phyloP scores from a whole-genome alignment of 495 filamentous ascomycete genomes.

The Chaetomium tenue region DNA sequence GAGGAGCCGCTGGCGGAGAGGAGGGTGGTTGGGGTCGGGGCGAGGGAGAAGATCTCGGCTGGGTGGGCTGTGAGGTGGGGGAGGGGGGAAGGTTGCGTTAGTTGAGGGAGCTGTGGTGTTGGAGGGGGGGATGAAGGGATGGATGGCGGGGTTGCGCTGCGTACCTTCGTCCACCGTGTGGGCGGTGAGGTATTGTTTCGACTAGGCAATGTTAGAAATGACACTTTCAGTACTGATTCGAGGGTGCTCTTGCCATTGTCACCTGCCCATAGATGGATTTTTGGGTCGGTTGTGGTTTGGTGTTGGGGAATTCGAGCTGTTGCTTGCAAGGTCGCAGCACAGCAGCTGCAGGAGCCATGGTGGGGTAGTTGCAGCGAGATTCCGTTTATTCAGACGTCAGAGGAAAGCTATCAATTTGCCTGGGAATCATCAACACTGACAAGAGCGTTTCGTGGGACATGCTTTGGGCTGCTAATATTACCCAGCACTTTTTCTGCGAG shows the following conservation, averaged over 20 bases:
- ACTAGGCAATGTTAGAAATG: slow-evolving; percentile 52
- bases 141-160: slow-evolving; percentile 27
- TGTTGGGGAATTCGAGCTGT: neutral
- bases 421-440: neutral
- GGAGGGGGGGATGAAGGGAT: neutral
- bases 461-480: neutral
- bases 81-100: neutral
- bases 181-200: slow-evolving; percentile 93
- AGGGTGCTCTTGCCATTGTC: slow-evolving; percentile 42
- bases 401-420: neutral
- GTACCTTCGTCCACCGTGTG: slow-evolving; percentile 85
- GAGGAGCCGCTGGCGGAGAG: slow-evolving; percentile 83
- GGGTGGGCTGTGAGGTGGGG: slow-evolving; percentile 62
- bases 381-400: neutral
- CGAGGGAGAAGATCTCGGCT: slow-evolving; percentile 85
- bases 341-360: slow-evolving; percentile 7
- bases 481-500: neutral
- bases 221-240: too few species aligned
- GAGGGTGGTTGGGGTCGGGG: slow-evolving; percentile 71
- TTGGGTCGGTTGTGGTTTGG: neutral
- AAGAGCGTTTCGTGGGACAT: neutral
- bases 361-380: slow-evolving; percentile 1
- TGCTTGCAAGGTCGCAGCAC: neutral
- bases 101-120: neutral
- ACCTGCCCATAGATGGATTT: slow-evolving; percentile 34